Evolutionary conservation across 805 yeast species (phyloP).

Genomic region (Kodamaea jinghongensis): DNA sequence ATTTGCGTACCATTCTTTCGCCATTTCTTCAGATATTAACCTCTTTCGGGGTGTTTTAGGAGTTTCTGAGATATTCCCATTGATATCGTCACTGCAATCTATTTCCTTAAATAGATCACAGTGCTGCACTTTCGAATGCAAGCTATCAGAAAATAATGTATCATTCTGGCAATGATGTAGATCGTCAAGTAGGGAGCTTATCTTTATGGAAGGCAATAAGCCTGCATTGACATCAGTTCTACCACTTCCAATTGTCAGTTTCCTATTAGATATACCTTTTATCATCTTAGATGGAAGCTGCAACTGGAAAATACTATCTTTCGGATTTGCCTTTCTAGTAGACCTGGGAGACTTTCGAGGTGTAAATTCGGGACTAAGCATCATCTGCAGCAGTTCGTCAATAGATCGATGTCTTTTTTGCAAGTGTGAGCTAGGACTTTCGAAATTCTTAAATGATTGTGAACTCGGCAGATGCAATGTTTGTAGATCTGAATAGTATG

Average conservation of each 20-base stretch:
- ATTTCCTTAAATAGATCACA: conserved; percentile 7
- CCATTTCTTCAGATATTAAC: conserved; percentile 8
- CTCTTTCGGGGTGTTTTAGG: conserved; percentile 9
- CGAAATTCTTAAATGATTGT: background rate
- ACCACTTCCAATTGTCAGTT: conserved; percentile 13
- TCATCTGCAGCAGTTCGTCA: conserved; percentile 1
- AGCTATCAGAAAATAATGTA: background rate
- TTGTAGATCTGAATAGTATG: background rate
- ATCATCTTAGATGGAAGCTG: conserved; percentile 6
- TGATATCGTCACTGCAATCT: conserved; percentile 6
- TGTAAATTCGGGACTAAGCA: conserved; percentile 11
- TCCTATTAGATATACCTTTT: conserved; percentile 8
- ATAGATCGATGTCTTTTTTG: conserved; percentile 9
- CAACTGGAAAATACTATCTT: conserved; percentile 9
- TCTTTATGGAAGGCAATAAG: conserved; percentile 9
- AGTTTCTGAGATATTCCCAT: background rate
- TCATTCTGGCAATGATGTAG: background rate
- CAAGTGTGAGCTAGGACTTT: background rate
- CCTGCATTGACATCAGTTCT: conserved; percentile 6
- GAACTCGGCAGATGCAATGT: background rate
- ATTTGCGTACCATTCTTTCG: conserved; percentile 11
- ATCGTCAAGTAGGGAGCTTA: conserved; percentile 7
- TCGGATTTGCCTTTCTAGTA: conserved; percentile 4
- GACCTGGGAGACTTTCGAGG: conserved; percentile 10
- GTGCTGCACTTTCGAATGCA: background rate